phyloP scores from a whole-genome alignment of 768 basidiomycete species.

The Russula sp. region DNA sequence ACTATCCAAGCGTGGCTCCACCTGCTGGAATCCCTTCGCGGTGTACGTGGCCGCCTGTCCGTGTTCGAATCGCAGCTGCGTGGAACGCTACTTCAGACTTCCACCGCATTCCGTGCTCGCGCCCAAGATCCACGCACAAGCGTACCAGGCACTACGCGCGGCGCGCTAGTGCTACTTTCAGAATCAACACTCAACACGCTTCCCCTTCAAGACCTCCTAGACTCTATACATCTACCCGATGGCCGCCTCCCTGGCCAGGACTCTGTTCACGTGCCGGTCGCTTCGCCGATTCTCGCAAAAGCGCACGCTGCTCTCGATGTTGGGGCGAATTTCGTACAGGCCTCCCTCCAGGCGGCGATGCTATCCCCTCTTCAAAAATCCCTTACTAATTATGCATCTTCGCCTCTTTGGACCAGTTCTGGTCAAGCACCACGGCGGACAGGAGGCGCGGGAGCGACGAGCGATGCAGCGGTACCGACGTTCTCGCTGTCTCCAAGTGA shows the following conservation, averaged over 20 bases:
- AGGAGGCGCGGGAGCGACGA: slow-evolving; percentile 34
- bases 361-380: slow-evolving; percentile 74
- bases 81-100: slow-evolving; percentile 50
- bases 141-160: slow-evolving; percentile 54
- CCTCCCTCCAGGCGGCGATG: slow-evolving; percentile 74
- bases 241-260: slow-evolving; percentile 26
- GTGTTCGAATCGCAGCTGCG: slow-evolving; percentile 69
- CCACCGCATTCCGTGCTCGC: slow-evolving; percentile 52
- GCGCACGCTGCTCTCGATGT: slow-evolving; percentile 50
- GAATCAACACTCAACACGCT: slow-evolving; percentile 82
- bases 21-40: slow-evolving; percentile 73
- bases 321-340: slow-evolving; percentile 71
- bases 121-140: slow-evolving; percentile 49
- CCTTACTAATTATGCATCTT: slow-evolving; percentile 62
- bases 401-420: slow-evolving; percentile 57
- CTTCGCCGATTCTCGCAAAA: slow-evolving; percentile 43
- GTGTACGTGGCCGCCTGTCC: slow-evolving; percentile 59
- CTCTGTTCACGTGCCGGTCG: slow-evolving; percentile 27
- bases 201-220: slow-evolving; percentile 61
- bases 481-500: slow-evolving; percentile 93
- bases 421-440: slow-evolving; percentile 44
- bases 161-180: slow-evolving; percentile 66
- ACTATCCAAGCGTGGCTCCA: slow-evolving; percentile 79
- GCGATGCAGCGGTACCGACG: slow-evolving; percentile 69
- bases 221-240: slow-evolving; percentile 43